A percentile compares a stretch with the other conserved stretches of the same genome.
phyloP scores from a whole-genome alignment of 106 monocot species.

The Dioscorea dumetorum region DNA sequence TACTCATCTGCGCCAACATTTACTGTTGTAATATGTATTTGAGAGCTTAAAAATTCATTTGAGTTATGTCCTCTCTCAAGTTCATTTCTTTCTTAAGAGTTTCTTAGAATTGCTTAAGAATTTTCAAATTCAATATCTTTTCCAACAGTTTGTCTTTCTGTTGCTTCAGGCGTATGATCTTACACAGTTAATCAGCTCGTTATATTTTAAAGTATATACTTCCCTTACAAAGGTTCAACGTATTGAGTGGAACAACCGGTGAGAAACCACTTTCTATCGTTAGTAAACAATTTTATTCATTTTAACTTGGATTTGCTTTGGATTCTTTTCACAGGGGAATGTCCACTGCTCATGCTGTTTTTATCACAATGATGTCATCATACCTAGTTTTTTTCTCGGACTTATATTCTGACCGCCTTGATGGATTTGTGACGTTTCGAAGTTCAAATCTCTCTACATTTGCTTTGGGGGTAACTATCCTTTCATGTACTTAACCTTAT shows the following conservation, averaged over 20 bases:
- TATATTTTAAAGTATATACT: constrained; percentile 52
- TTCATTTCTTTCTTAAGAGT: too few relatives aligned
- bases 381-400: constrained; percentile 69
- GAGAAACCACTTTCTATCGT: neutral
- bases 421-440: constrained; percentile 37
- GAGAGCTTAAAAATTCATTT: too few relatives aligned
- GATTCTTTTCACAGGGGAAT: constrained; percentile 58
- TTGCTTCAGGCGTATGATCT: constrained; percentile 61
- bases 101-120: neutral
- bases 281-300: neutral
- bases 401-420: constrained; percentile 44
- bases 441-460: constrained; percentile 64
- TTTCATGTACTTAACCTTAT: neutral
- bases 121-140: neutral
- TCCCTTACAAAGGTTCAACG: constrained; percentile 71
- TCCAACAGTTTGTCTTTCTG: neutral
- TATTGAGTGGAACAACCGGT: constrained; percentile 91
- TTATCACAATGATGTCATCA: constrained; percentile 59
- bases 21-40: too few relatives aligned
- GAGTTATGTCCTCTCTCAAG: too few relatives aligned
- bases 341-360: constrained; percentile 84
- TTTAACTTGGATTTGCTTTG: neutral
- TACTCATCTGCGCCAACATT: too few relatives aligned
- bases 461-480: constrained; percentile 53
- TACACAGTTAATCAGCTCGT: constrained; percentile 65